Conservation (phyloP, 768 basidiomycete genomes). For the Auricularia cornea region DNA sequence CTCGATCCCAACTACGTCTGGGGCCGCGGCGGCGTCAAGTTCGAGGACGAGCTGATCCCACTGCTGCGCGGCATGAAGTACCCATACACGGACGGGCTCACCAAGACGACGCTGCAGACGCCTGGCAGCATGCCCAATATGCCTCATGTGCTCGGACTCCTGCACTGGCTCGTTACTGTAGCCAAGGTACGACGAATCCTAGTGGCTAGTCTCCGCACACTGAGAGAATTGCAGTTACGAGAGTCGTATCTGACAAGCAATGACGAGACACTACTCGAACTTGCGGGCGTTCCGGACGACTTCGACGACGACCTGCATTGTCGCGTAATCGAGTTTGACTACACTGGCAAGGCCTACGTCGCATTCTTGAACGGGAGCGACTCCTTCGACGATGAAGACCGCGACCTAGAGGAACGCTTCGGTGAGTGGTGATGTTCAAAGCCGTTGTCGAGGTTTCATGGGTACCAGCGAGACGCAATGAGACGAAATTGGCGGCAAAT, state of each 20-base stretch:
- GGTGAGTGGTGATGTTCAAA: slow-evolving; percentile 34
- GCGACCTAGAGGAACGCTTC: slow-evolving; percentile 65
- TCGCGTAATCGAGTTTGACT: slow-evolving; percentile 68
- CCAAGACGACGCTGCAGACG: slow-evolving; percentile 79
- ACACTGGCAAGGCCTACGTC: slow-evolving; percentile 58
- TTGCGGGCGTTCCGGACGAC: slow-evolving; percentile 56
- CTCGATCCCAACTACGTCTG: slow-evolving; percentile 63
- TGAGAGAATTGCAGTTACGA: not conserved
- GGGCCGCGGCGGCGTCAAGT: slow-evolving; percentile 41
- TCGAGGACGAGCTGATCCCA: slow-evolving; percentile 78
- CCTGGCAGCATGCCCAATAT: slow-evolving; percentile 90
- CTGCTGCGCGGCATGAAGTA: slow-evolving; percentile 71
- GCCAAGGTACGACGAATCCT: slow-evolving; percentile 53
- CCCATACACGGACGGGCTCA: slow-evolving; percentile 70
- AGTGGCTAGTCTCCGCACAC: not conserved
- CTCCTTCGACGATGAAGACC: slow-evolving; percentile 60
- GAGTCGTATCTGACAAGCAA: slow-evolving; percentile 45
- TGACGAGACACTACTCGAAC: slow-evolving; percentile 60
- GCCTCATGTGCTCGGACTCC: slow-evolving; percentile 77
- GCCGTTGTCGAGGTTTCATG: not conserved
- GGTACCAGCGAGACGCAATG: slow-evolving; percentile 57
- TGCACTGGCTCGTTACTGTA: slow-evolving; percentile 88
- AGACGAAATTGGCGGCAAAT: slow-evolving; percentile 49
- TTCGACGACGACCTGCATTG: slow-evolving; percentile 71
- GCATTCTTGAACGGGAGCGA: slow-evolving; percentile 61